phyloP scores from a whole-genome alignment of 148 eudicot species.

The Nepenthes gracilis region DNA sequence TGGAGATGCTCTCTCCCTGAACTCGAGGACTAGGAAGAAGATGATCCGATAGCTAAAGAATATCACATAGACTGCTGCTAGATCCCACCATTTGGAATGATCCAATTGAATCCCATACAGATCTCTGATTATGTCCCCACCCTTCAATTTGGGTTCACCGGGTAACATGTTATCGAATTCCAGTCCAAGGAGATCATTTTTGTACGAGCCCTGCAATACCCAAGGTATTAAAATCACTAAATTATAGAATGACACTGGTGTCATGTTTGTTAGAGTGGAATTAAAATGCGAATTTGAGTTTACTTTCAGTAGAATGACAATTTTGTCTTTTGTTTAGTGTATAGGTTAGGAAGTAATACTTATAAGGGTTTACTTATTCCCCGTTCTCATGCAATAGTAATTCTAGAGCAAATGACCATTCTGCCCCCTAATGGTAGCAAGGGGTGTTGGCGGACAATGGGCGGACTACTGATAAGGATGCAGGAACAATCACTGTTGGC shows the following conservation, averaged over 20 bases:
- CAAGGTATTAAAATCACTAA: no score
- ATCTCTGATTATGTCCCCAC: conserved; percentile 33
- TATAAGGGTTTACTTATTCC: no score
- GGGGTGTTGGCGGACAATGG: no score
- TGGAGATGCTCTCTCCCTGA: conserved; percentile 54
- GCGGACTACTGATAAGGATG: no score
- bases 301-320: not conserved
- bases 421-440: no score
- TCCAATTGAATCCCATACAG: conserved; percentile 41
- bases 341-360: no score
- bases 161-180: conserved; percentile 57
- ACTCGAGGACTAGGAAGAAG: conserved; percentile 49
- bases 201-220: conserved; percentile 53
- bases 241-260: no score
- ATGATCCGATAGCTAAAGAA: conserved; percentile 40
- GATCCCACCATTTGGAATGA: conserved; percentile 79
- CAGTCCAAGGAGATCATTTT: conserved; percentile 58
- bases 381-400: no score
- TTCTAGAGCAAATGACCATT: no score
- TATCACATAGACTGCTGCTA: conserved; percentile 35
- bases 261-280: no score
- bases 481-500: no score
- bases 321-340: no score
- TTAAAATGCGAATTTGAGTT: conserved; percentile 6
- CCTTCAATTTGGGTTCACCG: conserved; percentile 43